phyloP scores from a whole-genome alignment of 768 basidiomycete species.

The Tricholoma matsutake region DNA sequence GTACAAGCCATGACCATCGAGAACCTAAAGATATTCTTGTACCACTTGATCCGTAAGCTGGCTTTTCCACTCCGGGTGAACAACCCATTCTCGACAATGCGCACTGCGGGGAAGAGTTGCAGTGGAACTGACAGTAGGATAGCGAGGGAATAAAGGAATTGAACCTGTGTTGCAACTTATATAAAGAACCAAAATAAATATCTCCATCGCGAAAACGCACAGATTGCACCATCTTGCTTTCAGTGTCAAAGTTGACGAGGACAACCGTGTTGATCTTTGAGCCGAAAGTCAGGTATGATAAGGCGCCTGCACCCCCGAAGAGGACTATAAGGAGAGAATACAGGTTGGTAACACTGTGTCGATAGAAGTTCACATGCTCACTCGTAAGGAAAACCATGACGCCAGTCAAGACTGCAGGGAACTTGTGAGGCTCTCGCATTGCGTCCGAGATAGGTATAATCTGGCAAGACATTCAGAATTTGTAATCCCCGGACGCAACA shows the following conservation, averaged over 20 bases:
- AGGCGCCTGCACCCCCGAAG: constrained; percentile 83
- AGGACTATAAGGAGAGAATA: constrained; percentile 45
- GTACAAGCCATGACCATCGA: constrained; percentile 75
- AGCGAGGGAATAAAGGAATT: constrained; percentile 88
- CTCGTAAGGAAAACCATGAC: constrained; percentile 87
- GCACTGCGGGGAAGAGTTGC: constrained; percentile 96
- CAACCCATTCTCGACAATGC: constrained; percentile 95
- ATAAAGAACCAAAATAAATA: constrained; percentile 2
- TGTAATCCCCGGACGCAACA: background rate
- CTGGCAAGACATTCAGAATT: constrained; percentile 28
- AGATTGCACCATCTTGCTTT: constrained; percentile 83
- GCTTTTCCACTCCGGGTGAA: constrained; percentile 87
- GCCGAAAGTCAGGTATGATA: constrained; percentile 88
- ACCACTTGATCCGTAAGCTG: constrained; percentile 85
- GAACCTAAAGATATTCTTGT: constrained; percentile 89
- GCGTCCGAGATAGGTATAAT: constrained; percentile 96
- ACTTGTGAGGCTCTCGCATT: constrained; percentile 93
- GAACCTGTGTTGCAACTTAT: constrained; percentile 43
- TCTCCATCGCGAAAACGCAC: constrained; percentile 41
- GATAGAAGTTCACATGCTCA: constrained; percentile 28
- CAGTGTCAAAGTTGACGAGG: constrained; percentile 86
- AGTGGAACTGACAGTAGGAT: constrained; percentile 91
- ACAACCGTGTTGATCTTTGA: constrained; percentile 89
- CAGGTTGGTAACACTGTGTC: constrained; percentile 4
- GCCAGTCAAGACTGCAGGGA: constrained; percentile 81